A percentile compares a stretch with the other conserved stretches of the same genome.
These are phyloP conservation scores for Xylariaceae sp. DNA, from an alignment of 2,329 filamentous ascomycete species.

Conservation along the genomic window DNA sequence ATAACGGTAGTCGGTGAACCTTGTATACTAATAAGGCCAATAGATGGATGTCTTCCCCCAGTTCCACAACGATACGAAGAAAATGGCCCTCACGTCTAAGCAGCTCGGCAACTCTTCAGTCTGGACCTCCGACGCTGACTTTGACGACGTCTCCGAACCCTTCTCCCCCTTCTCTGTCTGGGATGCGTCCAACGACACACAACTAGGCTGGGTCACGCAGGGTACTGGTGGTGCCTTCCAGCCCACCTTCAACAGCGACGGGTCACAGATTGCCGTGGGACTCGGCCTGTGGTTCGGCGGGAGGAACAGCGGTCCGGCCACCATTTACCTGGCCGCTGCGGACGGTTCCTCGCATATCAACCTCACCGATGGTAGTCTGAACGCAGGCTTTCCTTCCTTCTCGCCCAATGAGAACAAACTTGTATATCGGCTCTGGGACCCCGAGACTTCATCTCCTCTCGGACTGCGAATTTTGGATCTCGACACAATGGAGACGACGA, in stretches of 20 bases:
- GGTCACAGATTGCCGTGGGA: slow-evolving; percentile 36
- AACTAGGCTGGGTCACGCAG: neutral
- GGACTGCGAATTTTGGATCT: slow-evolving; percentile 34
- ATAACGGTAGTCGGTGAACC: no score
- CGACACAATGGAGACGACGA: slow-evolving; percentile 15
- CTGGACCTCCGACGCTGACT: slow-evolving; percentile 29
- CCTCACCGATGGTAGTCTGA: slow-evolving; percentile 31
- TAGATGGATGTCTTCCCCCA: slow-evolving; percentile 40
- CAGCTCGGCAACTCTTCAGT: slow-evolving; percentile 38
- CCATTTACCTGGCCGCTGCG: slow-evolving; percentile 10
- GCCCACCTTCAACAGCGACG: slow-evolving; percentile 36
- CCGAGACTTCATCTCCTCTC: slow-evolving; percentile 14
- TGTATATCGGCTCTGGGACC: slow-evolving; percentile 31
- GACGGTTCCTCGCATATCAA: slow-evolving; percentile 19
- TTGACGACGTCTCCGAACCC: slow-evolving; percentile 17
- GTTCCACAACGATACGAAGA: slow-evolving; percentile 19
- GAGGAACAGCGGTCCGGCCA: slow-evolving; percentile 22
- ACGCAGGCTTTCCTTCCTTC: slow-evolving; percentile 38
- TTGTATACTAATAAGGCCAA: neutral
- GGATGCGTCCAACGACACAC: neutral
- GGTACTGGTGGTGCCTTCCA: slow-evolving; percentile 37
- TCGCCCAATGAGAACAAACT: slow-evolving; percentile 34
- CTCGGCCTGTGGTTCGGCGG: slow-evolving; percentile 38
- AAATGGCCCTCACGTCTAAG: slow-evolving; percentile 33
- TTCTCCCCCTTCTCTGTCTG: neutral